Percentiles rank a stretch among this genome's conserved stretches.
phyloP scores from a whole-genome alignment of 2,329 filamentous ascomycete species.

The Davidsoniella eucalypti region DNA sequence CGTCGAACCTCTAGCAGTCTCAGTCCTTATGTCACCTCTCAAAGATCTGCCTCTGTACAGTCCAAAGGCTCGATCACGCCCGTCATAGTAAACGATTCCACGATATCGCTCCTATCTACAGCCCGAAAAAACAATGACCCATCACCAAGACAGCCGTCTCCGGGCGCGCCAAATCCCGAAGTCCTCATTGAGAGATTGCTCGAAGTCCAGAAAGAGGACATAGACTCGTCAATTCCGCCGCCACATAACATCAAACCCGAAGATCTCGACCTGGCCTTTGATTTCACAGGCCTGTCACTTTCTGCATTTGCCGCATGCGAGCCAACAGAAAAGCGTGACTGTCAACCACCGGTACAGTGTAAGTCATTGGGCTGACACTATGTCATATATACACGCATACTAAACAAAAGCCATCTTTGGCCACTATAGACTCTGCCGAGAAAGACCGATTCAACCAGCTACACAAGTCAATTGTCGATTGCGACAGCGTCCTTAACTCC shows the following conservation, averaged over 20 bases:
- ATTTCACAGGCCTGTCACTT: slow-evolving; percentile 65
- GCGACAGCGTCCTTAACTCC: slow-evolving; percentile 82
- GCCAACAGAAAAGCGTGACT: neutral
- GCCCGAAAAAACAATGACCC: slow-evolving; percentile 52
- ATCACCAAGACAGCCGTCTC: slow-evolving; percentile 33
- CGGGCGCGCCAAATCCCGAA: slow-evolving; percentile 7
- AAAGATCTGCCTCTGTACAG: slow-evolving; percentile 36
- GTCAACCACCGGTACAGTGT: slow-evolving; percentile 2
- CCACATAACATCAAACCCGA: slow-evolving; percentile 39
- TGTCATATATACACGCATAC: slow-evolving; percentile 12
- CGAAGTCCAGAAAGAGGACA: slow-evolving; percentile 4
- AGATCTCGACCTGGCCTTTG: slow-evolving; percentile 50
- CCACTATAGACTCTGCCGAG: slow-evolving; percentile 51
- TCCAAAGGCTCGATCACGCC: slow-evolving; percentile 52
- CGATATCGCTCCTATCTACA: slow-evolving; percentile 52
- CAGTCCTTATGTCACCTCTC: slow-evolving; percentile 50
- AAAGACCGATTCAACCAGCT: slow-evolving; percentile 77
- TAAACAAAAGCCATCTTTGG: neutral
- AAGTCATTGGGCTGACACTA: neutral
- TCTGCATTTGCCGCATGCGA: slow-evolving; percentile 44
- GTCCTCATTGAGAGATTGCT: slow-evolving; percentile 7
- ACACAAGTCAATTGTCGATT: slow-evolving; percentile 74
- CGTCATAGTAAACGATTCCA: slow-evolving; percentile 64
- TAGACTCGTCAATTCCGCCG: slow-evolving; percentile 17
- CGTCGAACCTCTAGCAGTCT: slow-evolving; percentile 47